Evolutionary conservation across 2,329 filamentous ascomycete genomes (phyloP), one percentile per base, ranked within the genome.

Genomic region (Penicillium fuscoglaucum): DNA sequence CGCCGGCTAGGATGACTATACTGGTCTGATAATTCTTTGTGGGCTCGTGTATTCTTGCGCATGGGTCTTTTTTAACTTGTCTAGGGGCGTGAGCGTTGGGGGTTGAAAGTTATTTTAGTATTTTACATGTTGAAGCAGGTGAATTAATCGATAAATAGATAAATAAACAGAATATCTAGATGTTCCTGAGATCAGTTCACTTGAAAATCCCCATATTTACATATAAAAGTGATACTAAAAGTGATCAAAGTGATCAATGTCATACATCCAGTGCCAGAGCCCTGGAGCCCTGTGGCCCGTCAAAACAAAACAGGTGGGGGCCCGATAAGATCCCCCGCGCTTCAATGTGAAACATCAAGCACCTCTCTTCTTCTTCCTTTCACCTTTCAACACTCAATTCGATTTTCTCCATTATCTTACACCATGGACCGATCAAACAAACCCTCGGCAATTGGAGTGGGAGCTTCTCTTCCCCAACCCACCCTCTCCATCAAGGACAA

Each of bases 351-450:
- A 48, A 46, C 40, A 35, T 41, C 26, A 43, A 37, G n/a, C 35
- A 28, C 39, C 55, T 37, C 35, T 49, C 44, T 48, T 58, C 48
- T 44, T 46, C 26, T 41, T 46, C 26, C 37, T 43, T 19, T 53
- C 39, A 12, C 17, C 50, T 19, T n/a, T 6, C 17, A 9, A 43
- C 39, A 43, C 51, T 13, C 37, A 24, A 51, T 50, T 28, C 44
- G 44, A 65, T 33, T 13, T 19, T 37, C 17, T 35, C 33, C 15
- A 35, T 35, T 4, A 8, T 15, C 33, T 33, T 33, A 15, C 7
- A 45, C 10, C 19, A 89, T 96, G 78, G 91, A 96, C 72, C 88
- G 93, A 74, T 85, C 87, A 66, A 91, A 96, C 79, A 95, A 91
- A 74, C 91, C 91, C 57, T 82, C 87, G 53, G 88, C 90, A 40